phyloP scores from a whole-genome alignment of 768 basidiomycete species.

The Clitopilus passeckerianus region DNA sequence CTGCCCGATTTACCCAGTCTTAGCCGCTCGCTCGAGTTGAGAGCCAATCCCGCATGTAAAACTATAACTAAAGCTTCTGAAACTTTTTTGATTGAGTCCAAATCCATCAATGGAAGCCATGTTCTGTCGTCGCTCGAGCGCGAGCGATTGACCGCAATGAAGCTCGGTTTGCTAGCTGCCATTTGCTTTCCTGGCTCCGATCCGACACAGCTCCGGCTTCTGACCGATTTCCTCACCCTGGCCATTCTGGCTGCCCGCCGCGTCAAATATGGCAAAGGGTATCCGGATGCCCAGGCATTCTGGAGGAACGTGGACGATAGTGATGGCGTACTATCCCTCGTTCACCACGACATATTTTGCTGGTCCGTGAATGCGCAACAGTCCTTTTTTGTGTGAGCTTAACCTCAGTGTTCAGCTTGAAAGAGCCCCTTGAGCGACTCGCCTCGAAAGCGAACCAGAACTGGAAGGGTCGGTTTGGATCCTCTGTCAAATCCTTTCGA shows the following conservation, averaged over 20 bases:
- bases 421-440: conserved; percentile 28
- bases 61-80: conserved; percentile 27
- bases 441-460: conserved; percentile 22
- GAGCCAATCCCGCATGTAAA: conserved; percentile 33
- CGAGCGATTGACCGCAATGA: conserved; percentile 18
- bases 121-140: conserved; percentile 22
- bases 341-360: conserved; percentile 25
- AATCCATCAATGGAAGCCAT: conserved; percentile 6
- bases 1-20: conserved; percentile 34
- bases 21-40: conserved; percentile 26
- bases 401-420: conserved; percentile 24
- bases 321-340: conserved; percentile 8
- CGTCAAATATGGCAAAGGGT: not conserved
- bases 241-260: conserved; percentile 25
- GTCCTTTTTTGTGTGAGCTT: not conserved
- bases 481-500: conserved; percentile 27
- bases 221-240: conserved; percentile 45
- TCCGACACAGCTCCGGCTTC: conserved; percentile 45
- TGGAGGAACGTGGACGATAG: conserved; percentile 16
- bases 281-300: not conserved
- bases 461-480: conserved; percentile 40
- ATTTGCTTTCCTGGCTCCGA: conserved; percentile 59
- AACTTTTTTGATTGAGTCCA: conserved; percentile 18
- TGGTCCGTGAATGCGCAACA: conserved; percentile 23
- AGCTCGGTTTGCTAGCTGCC: conserved; percentile 48